phyloP scores from a whole-genome alignment of 257 asterid genomes.

The Paraleonurus japonicus region DNA sequence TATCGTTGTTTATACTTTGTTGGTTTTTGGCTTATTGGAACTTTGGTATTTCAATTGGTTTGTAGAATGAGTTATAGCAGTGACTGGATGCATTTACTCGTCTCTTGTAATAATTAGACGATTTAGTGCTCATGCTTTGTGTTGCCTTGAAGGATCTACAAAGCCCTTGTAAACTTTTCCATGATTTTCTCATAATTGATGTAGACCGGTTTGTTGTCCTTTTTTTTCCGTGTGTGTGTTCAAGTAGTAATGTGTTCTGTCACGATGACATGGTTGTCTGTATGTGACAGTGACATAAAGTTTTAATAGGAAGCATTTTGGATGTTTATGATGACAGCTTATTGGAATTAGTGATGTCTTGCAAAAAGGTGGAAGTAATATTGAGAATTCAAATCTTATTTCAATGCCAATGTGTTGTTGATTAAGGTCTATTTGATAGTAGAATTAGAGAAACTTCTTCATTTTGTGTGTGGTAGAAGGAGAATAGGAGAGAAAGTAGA shows the following conservation, averaged over 20 bases:
- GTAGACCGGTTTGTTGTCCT: not conserved
- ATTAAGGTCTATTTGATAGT: not conserved
- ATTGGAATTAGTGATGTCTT: not conserved
- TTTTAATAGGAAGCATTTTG: not conserved
- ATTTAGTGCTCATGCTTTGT: not conserved
- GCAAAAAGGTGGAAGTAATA: not conserved
- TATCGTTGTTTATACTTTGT: not conserved
- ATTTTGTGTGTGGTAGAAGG: not conserved
- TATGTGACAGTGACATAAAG: not conserved
- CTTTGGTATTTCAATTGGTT: not conserved
- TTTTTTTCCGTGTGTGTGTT: not conserved
- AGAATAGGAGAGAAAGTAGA: not conserved
- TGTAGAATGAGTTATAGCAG: not conserved
- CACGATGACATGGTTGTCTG: not conserved
- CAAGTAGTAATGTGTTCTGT: not conserved
- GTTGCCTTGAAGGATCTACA: not conserved
- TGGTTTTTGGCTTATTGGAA: constrained; percentile 10
- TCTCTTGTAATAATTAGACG: not conserved
- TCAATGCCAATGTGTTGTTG: not conserved
- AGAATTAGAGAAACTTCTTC: not conserved
- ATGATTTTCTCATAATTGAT: not conserved
- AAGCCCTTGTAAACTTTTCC: not conserved
- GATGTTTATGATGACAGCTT: not conserved
- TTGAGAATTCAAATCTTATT: not conserved
- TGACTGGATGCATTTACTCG: not conserved